phyloP scores from a whole-genome alignment of 2,329 filamentous ascomycete species.

The Neonectria faginata region DNA sequence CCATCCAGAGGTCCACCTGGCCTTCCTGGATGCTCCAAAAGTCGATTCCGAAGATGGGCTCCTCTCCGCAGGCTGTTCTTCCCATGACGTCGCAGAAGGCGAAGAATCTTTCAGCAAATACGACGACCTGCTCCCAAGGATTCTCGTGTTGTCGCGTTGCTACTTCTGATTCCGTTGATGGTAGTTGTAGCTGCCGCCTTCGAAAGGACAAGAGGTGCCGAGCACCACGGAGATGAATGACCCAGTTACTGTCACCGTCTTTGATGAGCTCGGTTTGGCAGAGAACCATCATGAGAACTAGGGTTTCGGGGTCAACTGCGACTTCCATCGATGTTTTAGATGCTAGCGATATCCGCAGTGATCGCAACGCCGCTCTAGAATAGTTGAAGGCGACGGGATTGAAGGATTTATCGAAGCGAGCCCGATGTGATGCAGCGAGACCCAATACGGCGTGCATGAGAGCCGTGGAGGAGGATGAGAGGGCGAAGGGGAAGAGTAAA shows the following conservation, averaged over 20 bases:
- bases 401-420: constrained; percentile 35
- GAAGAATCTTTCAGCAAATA: constrained; percentile 60
- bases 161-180: neutral
- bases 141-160: neutral
- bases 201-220: constrained; percentile 59
- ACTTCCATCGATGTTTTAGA: constrained; percentile 29
- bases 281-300: constrained; percentile 42
- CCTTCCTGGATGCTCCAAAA: constrained; percentile 54
- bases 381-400: constrained; percentile 31
- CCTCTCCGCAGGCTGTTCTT: constrained; percentile 61
- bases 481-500: constrained; percentile 39
- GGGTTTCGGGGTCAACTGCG: constrained; percentile 34
- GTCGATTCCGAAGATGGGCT: constrained; percentile 58
- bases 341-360: neutral
- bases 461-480: constrained; percentile 33
- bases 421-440: constrained; percentile 38
- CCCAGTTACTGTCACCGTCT: constrained; percentile 52
- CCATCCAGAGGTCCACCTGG: constrained; percentile 58
- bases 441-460: constrained; percentile 37
- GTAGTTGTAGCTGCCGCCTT: constrained; percentile 42
- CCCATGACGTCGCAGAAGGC: constrained; percentile 65
- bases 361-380: neutral
- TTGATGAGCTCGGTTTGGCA: constrained; percentile 43
- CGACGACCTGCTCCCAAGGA: constrained; percentile 28
- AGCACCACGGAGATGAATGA: constrained; percentile 60